phyloP scores from a whole-genome alignment of 257 asterid genomes.

The Leptodermis oblonga region DNA sequence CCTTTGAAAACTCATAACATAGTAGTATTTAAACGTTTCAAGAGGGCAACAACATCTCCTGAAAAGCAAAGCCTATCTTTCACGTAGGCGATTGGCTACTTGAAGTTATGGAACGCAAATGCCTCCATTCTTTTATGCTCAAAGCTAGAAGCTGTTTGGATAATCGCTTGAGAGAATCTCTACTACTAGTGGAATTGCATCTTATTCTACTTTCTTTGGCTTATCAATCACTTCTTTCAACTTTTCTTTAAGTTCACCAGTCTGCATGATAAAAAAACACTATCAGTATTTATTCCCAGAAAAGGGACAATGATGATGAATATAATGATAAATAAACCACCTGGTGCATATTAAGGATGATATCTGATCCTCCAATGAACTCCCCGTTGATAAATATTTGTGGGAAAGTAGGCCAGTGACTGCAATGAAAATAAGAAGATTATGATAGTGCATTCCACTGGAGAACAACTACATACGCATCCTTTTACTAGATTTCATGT shows the following conservation, averaged over 20 bases:
- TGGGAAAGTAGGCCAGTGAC: conserved; percentile 99
- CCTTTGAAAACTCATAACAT: not conserved
- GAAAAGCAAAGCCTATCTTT: not conserved
- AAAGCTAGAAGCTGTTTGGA: not conserved
- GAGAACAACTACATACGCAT: not conserved
- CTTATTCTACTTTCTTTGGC: conserved; percentile 35
- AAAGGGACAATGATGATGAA: not conserved
- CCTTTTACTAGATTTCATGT: too few species aligned
- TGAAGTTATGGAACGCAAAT: not conserved
- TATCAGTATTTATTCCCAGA: conserved; percentile 12
- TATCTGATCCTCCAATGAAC: conserved; percentile 96
- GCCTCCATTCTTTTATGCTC: not conserved
- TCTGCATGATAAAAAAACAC: conserved; percentile 41
- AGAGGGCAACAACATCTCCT: not conserved
- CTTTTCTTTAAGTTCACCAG: conserved; percentile 68
- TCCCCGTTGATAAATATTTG: conserved; percentile 91
- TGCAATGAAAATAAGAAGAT: conserved; percentile 25
- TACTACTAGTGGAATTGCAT: not conserved
- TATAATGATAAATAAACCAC: conserved; percentile 20
- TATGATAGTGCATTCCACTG: not conserved
- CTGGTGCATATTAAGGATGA: conserved; percentile 93
- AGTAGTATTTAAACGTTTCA: not conserved
- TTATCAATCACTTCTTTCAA: conserved; percentile 39
- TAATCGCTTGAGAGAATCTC: not conserved
- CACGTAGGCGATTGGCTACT: not conserved